Percentiles rank a stretch among this genome's conserved stretches.
Evolutionary conservation across 345 rosid species (phyloP).

Genomic region (Crucihimalaya himalaica): DNA sequence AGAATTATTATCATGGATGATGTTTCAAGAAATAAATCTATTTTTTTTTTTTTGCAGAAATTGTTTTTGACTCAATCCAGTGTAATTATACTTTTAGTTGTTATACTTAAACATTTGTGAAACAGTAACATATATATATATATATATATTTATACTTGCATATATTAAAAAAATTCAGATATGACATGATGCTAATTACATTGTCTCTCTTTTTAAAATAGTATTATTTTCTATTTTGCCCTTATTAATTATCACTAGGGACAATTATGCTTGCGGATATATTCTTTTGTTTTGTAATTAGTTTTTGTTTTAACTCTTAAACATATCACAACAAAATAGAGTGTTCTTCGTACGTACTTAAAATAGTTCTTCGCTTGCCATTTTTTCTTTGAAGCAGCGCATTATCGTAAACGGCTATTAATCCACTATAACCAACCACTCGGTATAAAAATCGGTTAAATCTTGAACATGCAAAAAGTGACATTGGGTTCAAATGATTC

Average conservation of each 20-base stretch:
- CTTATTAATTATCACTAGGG: not conserved
- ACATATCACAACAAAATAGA: not conserved
- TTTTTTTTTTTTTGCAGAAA: too few species aligned
- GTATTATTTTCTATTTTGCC: not conserved
- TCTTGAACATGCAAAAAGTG: slow-evolving; percentile 30
- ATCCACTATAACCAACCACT: not conserved
- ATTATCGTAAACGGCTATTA: not conserved
- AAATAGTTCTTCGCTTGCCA: slow-evolving; percentile 4
- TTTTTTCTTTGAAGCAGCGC: slow-evolving; percentile 8
- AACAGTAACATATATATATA: not conserved
- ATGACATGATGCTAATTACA: not conserved
- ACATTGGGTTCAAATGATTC: slow-evolving; percentile 34
- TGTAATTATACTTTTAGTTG: too few species aligned
- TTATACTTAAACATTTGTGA: not conserved
- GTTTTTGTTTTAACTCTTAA: not conserved
- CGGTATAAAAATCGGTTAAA: slow-evolving; percentile 12
- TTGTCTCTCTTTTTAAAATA: not conserved
- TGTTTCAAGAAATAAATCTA: not conserved
- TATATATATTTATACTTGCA: too few species aligned
- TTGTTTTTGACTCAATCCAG: too few species aligned
- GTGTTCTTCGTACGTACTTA: not conserved
- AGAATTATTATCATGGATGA: not conserved
- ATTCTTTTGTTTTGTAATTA: slow-evolving; percentile 1
- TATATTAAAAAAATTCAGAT: not conserved
- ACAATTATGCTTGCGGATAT: not conserved